A percentile compares a stretch with the other conserved stretches of the same genome.
These are phyloP conservation scores for Cercospora sp. DNA, from an alignment of 2,329 filamentous ascomycete species.

Conservation along the genomic window DNA sequence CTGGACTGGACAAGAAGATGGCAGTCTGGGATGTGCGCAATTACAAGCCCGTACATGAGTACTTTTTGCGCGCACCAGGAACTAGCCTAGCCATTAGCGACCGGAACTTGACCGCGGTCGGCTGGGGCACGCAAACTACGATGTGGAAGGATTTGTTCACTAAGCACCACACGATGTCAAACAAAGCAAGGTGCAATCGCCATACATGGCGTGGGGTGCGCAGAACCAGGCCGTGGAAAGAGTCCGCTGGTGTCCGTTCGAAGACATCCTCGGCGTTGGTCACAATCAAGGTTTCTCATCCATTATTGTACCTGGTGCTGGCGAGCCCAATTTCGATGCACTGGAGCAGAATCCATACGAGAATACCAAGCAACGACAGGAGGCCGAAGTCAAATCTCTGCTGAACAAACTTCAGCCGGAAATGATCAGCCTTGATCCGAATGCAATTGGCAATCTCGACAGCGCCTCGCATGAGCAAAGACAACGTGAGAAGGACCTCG, in stretches of 20 bases:
- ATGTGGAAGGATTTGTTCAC: slow-evolving; percentile 91
- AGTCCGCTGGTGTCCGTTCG: slow-evolving; percentile 89
- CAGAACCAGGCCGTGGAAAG: slow-evolving; percentile 79
- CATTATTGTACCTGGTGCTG: slow-evolving; percentile 88
- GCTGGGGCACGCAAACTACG: slow-evolving; percentile 85
- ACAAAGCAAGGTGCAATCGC: slow-evolving; percentile 78
- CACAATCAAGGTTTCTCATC: slow-evolving; percentile 87
- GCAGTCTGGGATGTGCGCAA: slow-evolving; percentile 94
- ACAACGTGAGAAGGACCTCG: slow-evolving; percentile 75
- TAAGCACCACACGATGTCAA: slow-evolving; percentile 59
- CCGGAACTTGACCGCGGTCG: slow-evolving; percentile 80
- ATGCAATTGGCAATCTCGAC: slow-evolving; percentile 87
- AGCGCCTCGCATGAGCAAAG: slow-evolving; percentile 75
- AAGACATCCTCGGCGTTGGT: slow-evolving; percentile 84
- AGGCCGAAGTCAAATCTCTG: slow-evolving; percentile 83
- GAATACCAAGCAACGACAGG: slow-evolving; percentile 86
- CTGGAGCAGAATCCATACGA: slow-evolving; percentile 95
- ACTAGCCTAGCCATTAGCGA: slow-evolving; percentile 87
- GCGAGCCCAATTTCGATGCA: slow-evolving; percentile 94
- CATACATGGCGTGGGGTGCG: slow-evolving; percentile 91
- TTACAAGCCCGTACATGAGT: slow-evolving; percentile 89
- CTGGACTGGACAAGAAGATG: slow-evolving; percentile 87
- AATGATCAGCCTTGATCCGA: slow-evolving; percentile 93
- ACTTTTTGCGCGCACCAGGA: slow-evolving; percentile 79
- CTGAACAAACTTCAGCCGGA: slow-evolving; percentile 94